phyloP scores from a whole-genome alignment of 208 protist genomes.

The Leishmania tropica region DNA sequence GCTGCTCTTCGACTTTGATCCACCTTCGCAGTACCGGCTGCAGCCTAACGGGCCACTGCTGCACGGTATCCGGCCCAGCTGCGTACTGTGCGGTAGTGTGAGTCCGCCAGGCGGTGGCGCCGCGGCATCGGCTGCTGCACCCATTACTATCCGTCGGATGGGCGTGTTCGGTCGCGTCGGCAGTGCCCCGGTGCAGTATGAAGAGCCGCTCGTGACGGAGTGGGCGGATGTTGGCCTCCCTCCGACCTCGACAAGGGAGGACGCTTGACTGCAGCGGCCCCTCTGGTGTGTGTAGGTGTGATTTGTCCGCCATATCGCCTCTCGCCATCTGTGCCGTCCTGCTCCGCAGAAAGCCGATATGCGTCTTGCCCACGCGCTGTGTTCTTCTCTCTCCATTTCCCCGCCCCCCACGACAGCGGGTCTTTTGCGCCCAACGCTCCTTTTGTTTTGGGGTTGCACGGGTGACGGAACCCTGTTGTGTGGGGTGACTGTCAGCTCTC shows the following conservation, averaged over 20 bases:
- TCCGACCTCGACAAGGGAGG: constrained; percentile 20
- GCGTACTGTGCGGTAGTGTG: constrained; percentile 22
- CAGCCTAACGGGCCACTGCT: constrained; percentile 57
- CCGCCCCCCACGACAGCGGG: neutral
- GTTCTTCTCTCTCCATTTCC: neutral
- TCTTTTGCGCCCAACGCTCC: neutral
- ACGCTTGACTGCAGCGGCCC: neutral
- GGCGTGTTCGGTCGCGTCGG: constrained; percentile 17
- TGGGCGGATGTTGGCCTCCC: constrained; percentile 46
- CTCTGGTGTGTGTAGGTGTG: neutral
- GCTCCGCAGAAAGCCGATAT: neutral
- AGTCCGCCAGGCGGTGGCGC: constrained; percentile 20
- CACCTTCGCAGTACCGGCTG: constrained; percentile 56
- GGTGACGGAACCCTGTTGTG: neutral
- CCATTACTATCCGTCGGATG: constrained; percentile 20
- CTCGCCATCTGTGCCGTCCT: neutral
- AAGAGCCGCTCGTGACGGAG: constrained; percentile 46
- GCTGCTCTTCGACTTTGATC: constrained; percentile 76
- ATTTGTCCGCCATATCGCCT: neutral
- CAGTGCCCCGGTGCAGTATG: constrained; percentile 27
- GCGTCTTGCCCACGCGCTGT: neutral
- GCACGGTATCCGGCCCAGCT: constrained; percentile 54
- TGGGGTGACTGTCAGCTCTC: neutral
- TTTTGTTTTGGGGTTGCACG: neutral
- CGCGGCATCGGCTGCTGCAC: constrained; percentile 15